A percentile compares a stretch with the other conserved stretches of the same genome.
These are phyloP conservation scores for Notholithocarpus densiflorus DNA, from an alignment of 306 rosid genomes.

Conservation along the genomic window DNA sequence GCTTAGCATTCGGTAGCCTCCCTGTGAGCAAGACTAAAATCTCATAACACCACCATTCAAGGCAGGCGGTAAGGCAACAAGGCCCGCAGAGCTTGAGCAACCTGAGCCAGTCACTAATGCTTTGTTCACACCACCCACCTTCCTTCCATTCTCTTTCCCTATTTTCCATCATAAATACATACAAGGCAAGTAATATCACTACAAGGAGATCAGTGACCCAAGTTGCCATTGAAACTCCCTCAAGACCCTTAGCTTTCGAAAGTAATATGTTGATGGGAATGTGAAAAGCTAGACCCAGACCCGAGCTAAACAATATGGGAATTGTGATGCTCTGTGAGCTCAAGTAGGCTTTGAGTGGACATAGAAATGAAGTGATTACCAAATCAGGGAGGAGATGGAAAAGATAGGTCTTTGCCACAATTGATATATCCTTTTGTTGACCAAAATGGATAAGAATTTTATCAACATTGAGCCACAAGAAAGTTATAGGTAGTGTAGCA, in stretches of 20 bases:
- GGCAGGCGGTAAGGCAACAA: constrained; percentile 81
- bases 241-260: constrained; percentile 56
- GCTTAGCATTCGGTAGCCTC: constrained; percentile 54
- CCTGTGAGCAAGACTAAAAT: constrained; percentile 77
- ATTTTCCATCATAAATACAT: constrained; percentile 41
- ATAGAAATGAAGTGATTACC: constrained; percentile 56
- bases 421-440: constrained; percentile 59
- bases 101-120: constrained; percentile 56
- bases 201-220: constrained; percentile 79
- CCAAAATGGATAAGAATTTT: constrained; percentile 65
- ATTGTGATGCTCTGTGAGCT: constrained; percentile 62
- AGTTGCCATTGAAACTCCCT: constrained; percentile 70
- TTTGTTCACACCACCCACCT: constrained; percentile 80
- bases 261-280: constrained; percentile 68
- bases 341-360: constrained; percentile 79
- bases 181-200: constrained; percentile 48
- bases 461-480: constrained; percentile 84
- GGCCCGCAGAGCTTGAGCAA: constrained; percentile 70
- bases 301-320: constrained; percentile 77
- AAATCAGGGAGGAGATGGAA: constrained; percentile 72
- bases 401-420: constrained; percentile 47
- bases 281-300: constrained; percentile 59
- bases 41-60: constrained; percentile 99
- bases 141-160: constrained; percentile 45
- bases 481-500: constrained; percentile 57